Base-by-base conservation (phyloP, 345 rosid genomes). In the Syzygium oleosum region DNA sequence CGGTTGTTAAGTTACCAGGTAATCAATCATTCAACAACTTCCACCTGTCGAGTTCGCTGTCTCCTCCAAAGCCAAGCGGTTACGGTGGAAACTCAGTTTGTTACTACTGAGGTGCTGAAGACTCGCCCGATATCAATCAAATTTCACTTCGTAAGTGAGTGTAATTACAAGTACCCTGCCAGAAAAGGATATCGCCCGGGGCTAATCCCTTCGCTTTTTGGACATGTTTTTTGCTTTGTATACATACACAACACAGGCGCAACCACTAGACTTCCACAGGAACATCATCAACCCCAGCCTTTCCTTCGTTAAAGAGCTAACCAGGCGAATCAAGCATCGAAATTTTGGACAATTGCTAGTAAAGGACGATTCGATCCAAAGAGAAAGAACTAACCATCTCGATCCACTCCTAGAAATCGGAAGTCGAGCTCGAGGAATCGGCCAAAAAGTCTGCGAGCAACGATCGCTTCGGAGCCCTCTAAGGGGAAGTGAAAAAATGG, bases 221-320 rank as follows among this genome's bases (percentile, higher is more conserved):
- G 38, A 34, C 38, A 34, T 34, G 3, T 34, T 34, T 34, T 34
- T 34, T n/a, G n/a, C 38, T 34, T 34, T 34, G 38, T 34, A 34
- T 34, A 34, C 38, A 34, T 34, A 34, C 38, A 34, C 38, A 34
- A 34, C 38, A 34, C 8, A 25, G 63, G 63, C 2, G 3, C 63
- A 5, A 23, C 63, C 59, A 58, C 11, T 58, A 58, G 2, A 25
- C 14, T 58, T 58, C 63, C 29, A 10, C 7, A 58, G 29, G 29
- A 25, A 58, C 23, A 58, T 23, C 27, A 59, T 13, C 13, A 25
- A 2, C 63, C 6, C 14, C 14, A 10, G 10, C n/a, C n/a, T 58
- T n/a, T 3, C 23, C 10, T n/a, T 12, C 5, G 14, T 52, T 4
- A 15, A 52, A 19, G 51, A 11, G 4, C 5, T 1, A 7, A 0